phyloP scores from a whole-genome alignment of 1,284 basidiomycete genomes.

The Tilletia caries region DNA sequence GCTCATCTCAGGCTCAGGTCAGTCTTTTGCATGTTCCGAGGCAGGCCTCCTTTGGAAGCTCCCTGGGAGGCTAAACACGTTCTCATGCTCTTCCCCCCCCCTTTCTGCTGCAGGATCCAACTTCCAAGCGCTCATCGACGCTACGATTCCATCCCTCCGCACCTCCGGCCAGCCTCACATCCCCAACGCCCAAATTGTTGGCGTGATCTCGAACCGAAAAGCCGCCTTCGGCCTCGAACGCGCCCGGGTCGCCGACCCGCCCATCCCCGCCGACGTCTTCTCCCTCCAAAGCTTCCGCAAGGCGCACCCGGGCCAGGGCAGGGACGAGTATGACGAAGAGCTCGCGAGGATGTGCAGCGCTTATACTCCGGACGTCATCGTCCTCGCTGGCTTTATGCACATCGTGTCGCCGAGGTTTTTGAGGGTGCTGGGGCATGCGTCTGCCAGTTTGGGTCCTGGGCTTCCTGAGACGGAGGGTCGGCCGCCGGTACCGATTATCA shows the following conservation, averaged over 20 bases:
- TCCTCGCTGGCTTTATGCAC: constrained; percentile 98
- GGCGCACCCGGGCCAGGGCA: constrained; percentile 66
- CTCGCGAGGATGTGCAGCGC: constrained; percentile 70
- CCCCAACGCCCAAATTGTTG: constrained; percentile 65
- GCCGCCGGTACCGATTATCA: constrained; percentile 77
- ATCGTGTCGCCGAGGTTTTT: constrained; percentile 65
- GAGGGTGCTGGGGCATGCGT: constrained; percentile 40
- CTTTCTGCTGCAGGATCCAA: constrained; percentile 79
- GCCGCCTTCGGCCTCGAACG: constrained; percentile 83
- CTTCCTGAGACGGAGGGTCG: constrained; percentile 16
- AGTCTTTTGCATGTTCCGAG: too few species aligned
- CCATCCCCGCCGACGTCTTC: constrained; percentile 76
- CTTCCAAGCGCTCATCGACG: constrained; percentile 91
- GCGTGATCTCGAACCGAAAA: constrained; percentile 89
- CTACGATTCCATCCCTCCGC: constrained; percentile 59
- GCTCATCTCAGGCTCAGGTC: constrained; percentile 48
- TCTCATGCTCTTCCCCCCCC: too few species aligned
- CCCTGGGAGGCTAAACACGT: too few species aligned
- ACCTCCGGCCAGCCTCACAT: constrained; percentile 59
- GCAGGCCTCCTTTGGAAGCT: too few species aligned
- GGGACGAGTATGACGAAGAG: constrained; percentile 80
- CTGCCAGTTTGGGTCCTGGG: too few species aligned
- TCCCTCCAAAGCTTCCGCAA: constrained; percentile 80
- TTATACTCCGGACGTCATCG: constrained; percentile 71
- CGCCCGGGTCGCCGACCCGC: constrained; percentile 66